Evolutionary conservation across 352 stramenopile genomes (phyloP), one percentile per base, ranked within the genome.

Genomic region (Phytopythium vexans): DNA sequence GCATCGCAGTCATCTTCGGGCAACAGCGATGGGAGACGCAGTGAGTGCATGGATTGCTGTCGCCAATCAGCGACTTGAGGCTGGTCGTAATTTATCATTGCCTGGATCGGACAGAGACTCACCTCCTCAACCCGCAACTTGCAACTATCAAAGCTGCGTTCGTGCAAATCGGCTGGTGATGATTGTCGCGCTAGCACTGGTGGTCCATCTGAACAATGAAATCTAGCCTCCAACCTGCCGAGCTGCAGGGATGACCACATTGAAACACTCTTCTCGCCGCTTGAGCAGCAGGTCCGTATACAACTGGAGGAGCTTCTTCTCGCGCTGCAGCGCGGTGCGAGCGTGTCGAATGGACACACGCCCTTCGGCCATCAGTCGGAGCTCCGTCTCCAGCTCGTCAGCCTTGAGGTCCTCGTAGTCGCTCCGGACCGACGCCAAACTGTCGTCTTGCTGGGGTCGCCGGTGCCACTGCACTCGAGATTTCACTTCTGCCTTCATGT

Each of bases 281-380:
- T 69, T 63, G 12, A 86, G 48, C 8, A 88, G 68, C 54, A 74
- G 47, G 4, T 84, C 58, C 8, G 72, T 82, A 53, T 81, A 88
- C n/a, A 62, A 16, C 12, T 58, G 45, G 32, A 88, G 56, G 5
- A 70, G 44, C 3, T 54, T 10, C 36, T 66, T 67, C 52, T 88
- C 74, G 9, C 51, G 58, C n/a, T 70, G 66, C 11, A 88, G 58
- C 11, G 56, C 53, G 10, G 54, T 50, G 3, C 61, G 54, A 16
- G 82, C 60, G 33, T 67, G 75, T 37, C 73, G 54, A 34, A 88
- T 68, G 3, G 74, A 64, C 6, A 84, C 68, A 3, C 64, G 50
- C 2, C 48, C 60, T 14, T 77, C 70, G 12, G 74, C 56, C 6
- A 70, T 65, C 0, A 73, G 36, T 36, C 27, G 54, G 9, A 46